A percentile compares a stretch with the other conserved stretches of the same genome.
Conservation (phyloP, 345 rosid species). For the Xanthoceras sorbifolium region DNA sequence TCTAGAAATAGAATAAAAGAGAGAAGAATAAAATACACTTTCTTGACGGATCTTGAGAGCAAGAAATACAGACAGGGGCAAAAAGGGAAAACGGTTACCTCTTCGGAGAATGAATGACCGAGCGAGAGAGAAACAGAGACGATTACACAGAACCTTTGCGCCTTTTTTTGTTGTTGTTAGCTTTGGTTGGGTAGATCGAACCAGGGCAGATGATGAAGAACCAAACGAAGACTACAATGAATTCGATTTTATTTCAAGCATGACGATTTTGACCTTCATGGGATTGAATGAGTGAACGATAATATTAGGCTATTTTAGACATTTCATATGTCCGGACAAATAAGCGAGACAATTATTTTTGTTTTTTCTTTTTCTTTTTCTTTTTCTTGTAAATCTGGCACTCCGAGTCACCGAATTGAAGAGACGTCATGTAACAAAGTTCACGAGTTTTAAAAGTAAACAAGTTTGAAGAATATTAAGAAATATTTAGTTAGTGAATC, state of each 20-base stretch:
- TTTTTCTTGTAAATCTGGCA: too few relatives aligned
- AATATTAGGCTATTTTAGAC: background rate
- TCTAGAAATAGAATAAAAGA: background rate
- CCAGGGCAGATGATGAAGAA: background rate
- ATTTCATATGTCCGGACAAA: too few relatives aligned
- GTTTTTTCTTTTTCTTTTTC: too few relatives aligned
- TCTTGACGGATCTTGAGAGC: background rate
- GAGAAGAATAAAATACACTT: background rate
- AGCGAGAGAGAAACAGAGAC: constrained; percentile 10
- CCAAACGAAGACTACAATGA: constrained; percentile 30
- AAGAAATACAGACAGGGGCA: background rate
- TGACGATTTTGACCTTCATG: constrained; percentile 30
- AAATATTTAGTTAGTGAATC: too few relatives aligned
- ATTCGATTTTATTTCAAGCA: background rate
- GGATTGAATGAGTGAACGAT: background rate
- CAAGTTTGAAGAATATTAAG: too few relatives aligned
- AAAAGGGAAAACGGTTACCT: constrained; percentile 14
- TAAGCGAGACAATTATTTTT: too few relatives aligned
- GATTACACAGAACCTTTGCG: constrained; percentile 1
- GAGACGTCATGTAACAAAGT: too few relatives aligned
- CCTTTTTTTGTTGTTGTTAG: background rate
- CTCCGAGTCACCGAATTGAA: too few relatives aligned
- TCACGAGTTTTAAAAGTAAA: too few relatives aligned
- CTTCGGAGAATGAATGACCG: constrained; percentile 14
- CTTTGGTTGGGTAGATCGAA: constrained; percentile 24